Evolutionary conservation across 2,329 filamentous ascomycete genomes (phyloP), one percentile per base, ranked within the genome.

Genomic region (Clarireedia homoeocarpa): DNA sequence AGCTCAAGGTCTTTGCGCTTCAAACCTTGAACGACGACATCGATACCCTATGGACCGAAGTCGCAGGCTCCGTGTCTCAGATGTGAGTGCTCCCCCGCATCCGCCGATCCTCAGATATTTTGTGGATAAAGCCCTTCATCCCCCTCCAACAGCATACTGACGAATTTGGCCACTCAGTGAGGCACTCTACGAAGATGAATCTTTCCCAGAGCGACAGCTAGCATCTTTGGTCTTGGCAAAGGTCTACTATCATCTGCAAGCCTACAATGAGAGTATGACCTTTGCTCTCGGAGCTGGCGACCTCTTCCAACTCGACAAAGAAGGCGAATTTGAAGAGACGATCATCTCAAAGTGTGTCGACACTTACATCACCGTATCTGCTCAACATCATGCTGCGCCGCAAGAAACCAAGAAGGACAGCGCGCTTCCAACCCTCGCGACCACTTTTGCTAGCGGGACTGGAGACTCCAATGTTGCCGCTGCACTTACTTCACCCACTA

Each of bases 221-320:
- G 94, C 94, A 55, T 94, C 94, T 53, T 81, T 99, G 50, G 91
- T 99, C 54, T 88, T 95, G 45, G 88, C 94, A 65, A 99, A 99
- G 80, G 91, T 97, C 64, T 99, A 97, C 77, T 99, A 97, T 71
- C 94, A 99, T 71, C 84, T 99, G 53, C 91, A 96, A 74, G 94
- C 94, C 72, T 99, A 99, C 77, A 94, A 96, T 71, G 94, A 99
- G 77, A 96, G 92, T 74, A 97, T 99, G 92, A 88, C 89, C 52
- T 97, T 99, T 73, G 94, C 94, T 61, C 83, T 99, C 47, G 91
- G 91, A 58, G 91, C 94, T 24, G 94, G 94, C 59, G 89, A 96
- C 70, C 84, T 96, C 50, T 96, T 99, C 79, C 89, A 95, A 75
- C 82, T 97, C 63, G 89, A 96, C 68, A 81, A 86, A 54, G 86